phyloP scores from a whole-genome alignment of 768 basidiomycete genomes.

The Tubosaeta sp. region DNA sequence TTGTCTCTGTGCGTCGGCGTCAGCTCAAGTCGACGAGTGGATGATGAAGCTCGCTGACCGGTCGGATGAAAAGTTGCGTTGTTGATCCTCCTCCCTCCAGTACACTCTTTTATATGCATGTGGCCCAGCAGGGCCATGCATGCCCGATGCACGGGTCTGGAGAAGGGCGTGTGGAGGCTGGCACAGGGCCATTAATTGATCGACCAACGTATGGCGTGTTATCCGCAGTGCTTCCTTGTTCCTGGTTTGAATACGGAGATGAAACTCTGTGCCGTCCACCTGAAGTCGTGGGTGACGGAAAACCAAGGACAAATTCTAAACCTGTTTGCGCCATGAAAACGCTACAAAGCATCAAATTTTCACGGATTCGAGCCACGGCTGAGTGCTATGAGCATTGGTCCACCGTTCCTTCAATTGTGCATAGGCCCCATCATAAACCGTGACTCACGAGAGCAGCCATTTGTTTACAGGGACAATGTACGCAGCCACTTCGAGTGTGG shows the following conservation, averaged over 20 bases:
- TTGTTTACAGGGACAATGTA: neutral
- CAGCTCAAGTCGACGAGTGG: neutral
- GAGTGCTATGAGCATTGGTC: neutral
- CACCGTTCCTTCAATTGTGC: neutral
- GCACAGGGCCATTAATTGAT: neutral
- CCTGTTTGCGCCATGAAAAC: neutral
- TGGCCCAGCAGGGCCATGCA: neutral
- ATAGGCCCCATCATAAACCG: neutral
- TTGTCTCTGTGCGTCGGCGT: constrained; percentile 5
- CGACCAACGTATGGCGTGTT: neutral
- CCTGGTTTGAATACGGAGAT: constrained; percentile 1
- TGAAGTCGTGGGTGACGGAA: neutral
- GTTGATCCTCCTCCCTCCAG: neutral
- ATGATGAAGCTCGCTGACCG: constrained; percentile 7
- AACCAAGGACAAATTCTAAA: neutral
- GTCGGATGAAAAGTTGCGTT: constrained; percentile 1
- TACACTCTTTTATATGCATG: constrained; percentile 9
- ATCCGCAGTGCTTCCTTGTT: constrained; percentile 1
- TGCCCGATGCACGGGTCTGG: neutral
- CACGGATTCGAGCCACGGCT: neutral
- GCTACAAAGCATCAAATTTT: neutral
- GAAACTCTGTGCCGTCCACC: constrained; percentile 6
- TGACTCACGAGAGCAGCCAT: neutral
- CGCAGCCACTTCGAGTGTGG: neutral
- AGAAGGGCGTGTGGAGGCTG: neutral